Evolutionary conservation across 2,329 filamentous ascomycete genomes (phyloP).

Genomic region (Talaromyces sp.): DNA sequence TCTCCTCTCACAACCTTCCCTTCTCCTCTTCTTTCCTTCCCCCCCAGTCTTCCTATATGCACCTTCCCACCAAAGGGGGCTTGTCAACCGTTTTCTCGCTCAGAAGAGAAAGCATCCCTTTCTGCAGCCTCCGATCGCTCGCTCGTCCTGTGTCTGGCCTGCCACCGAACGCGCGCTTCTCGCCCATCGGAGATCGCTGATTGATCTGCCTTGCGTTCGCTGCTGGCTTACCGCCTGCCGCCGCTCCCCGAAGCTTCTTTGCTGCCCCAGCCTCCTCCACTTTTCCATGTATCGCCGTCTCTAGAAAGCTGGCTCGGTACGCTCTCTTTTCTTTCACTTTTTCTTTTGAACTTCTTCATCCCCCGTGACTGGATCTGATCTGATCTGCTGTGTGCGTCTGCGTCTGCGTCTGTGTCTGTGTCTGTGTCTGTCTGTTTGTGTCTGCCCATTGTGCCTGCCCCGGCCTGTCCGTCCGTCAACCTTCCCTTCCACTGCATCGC

Average conservation of each 20-base stretch:
- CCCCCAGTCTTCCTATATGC: slow-evolving; percentile 3
- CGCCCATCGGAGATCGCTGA: slow-evolving; percentile 6
- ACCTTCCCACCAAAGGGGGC: slow-evolving; percentile 8
- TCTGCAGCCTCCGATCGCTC: not conserved
- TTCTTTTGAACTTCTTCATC: not conserved
- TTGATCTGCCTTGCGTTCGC: slow-evolving; percentile 13
- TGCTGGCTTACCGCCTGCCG: slow-evolving; percentile 3
- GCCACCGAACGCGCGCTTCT: not conserved
- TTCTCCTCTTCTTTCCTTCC: slow-evolving; percentile 1
- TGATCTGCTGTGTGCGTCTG: not conserved
- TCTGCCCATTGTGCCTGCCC: not conserved
- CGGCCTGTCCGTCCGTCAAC: not conserved
- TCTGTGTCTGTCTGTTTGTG: not conserved
- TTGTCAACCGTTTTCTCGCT: slow-evolving; percentile 3
- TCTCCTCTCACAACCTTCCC: not conserved
- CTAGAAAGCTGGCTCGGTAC: slow-evolving; percentile 2
- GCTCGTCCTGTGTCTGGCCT: not conserved
- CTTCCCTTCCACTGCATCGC: not conserved
- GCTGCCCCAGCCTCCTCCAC: slow-evolving; percentile 4
- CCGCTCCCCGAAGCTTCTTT: slow-evolving; percentile 1
- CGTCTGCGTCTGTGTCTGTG: not conserved
- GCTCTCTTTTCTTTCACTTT: not conserved
- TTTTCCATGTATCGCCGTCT: slow-evolving; percentile 4
- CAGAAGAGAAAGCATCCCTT: not conserved
- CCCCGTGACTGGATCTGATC: not conserved